These are phyloP conservation scores for Diddensiella caesifluorescens DNA, from an alignment of 805 yeast genomes.

Conservation along the genomic window DNA sequence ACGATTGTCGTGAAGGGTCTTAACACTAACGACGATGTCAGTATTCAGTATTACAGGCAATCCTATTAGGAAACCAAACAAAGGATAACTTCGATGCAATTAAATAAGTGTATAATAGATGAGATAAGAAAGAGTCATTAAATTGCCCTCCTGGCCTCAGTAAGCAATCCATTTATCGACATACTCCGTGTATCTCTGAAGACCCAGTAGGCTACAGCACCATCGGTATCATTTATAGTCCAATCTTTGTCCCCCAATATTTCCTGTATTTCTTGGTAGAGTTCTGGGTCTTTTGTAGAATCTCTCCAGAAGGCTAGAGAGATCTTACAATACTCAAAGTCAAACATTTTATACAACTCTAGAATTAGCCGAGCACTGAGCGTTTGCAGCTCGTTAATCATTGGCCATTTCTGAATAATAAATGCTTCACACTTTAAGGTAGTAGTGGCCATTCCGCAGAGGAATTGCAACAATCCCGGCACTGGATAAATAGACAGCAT, in stretches of 20 bases:
- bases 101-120: too few relatives aligned
- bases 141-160: slow-evolving; percentile 1
- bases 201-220: slow-evolving; percentile 17
- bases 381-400: slow-evolving; percentile 8
- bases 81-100: too few relatives aligned
- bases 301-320: slow-evolving; percentile 14
- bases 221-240: slow-evolving; percentile 16
- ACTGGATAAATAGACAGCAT: slow-evolving; percentile 14
- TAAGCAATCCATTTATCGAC: slow-evolving; percentile 10
- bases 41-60: slow-evolving; percentile 14
- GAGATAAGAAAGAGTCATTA: too few relatives aligned
- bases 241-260: slow-evolving; percentile 13
- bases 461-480: slow-evolving; percentile 18
- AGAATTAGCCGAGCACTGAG: slow-evolving; percentile 15
- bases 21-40: slow-evolving; percentile 15
- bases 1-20: slow-evolving; percentile 19
- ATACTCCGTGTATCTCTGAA: slow-evolving; percentile 16
- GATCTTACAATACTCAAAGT: slow-evolving; percentile 16
- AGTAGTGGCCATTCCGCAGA: slow-evolving; percentile 18
- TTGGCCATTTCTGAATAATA: slow-evolving; percentile 14
- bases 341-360: slow-evolving; percentile 9
- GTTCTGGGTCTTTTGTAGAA: slow-evolving; percentile 10
- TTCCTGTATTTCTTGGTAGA: slow-evolving; percentile 9
- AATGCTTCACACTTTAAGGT: slow-evolving; percentile 13
- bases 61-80: not conserved